A percentile compares a stretch with the other conserved stretches of the same genome.
These are phyloP conservation scores for Fusarium floridanum DNA, from an alignment of 2,329 filamentous ascomycete genomes.

Conservation along the genomic window DNA sequence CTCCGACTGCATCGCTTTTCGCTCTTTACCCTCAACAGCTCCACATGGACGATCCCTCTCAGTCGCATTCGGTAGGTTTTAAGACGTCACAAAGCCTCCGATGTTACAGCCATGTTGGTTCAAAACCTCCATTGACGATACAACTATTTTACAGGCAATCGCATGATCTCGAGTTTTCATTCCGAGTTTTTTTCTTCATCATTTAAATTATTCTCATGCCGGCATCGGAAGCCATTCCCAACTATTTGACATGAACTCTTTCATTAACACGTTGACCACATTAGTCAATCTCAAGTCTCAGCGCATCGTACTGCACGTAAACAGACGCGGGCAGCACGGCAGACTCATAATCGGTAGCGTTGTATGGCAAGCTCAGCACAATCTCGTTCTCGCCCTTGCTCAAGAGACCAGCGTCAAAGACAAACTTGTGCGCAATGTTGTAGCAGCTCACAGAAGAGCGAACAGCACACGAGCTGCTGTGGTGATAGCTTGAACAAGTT, in stretches of 20 bases:
- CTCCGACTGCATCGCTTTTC: conserved; percentile 21
- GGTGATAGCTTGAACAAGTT: conserved; percentile 33
- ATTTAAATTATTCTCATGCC: neutral
- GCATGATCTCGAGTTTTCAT: conserved; percentile 16
- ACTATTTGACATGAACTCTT: neutral
- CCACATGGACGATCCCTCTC: conserved; percentile 19
- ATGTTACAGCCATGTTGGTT: conserved; percentile 10
- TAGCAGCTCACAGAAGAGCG: conserved; percentile 73
- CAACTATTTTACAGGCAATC: conserved; percentile 1
- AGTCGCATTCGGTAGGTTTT: neutral
- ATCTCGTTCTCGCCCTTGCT: conserved; percentile 67
- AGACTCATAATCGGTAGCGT: conserved; percentile 70
- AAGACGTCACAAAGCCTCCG: conserved; percentile 31
- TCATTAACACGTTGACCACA: neutral
- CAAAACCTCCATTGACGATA: neutral
- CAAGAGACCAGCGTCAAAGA: conserved; percentile 64
- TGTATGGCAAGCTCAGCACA: conserved; percentile 69
- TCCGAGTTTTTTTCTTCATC: conserved; percentile 19
- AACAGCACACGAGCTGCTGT: conserved; percentile 67
- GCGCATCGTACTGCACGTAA: conserved; percentile 76
- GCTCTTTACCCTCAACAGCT: neutral
- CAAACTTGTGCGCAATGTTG: conserved; percentile 70
- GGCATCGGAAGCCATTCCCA: neutral
- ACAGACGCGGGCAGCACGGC: conserved; percentile 66
- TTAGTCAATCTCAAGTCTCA: conserved; percentile 67